Evolutionary conservation across 805 yeast genomes (phyloP).

Genomic region (Yarrowia hollandica): DNA sequence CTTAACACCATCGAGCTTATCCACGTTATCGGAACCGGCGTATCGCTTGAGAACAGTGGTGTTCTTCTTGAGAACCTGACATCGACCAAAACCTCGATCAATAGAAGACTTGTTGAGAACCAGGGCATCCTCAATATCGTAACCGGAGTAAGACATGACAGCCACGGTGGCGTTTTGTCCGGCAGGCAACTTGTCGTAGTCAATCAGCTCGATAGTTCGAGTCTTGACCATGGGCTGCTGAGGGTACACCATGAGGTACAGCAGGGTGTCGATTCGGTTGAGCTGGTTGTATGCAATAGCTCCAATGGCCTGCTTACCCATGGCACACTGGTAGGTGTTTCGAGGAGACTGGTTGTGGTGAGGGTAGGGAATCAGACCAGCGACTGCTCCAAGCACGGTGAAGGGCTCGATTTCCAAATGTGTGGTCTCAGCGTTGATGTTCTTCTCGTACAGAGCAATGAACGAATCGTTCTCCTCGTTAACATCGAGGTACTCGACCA

Average conservation of each 20-base stretch:
- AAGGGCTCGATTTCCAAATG: conserved; percentile 96
- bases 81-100: conserved; percentile 96
- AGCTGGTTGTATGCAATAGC: conserved; percentile 98
- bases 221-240: conserved; percentile 99
- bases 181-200: conserved; percentile 95
- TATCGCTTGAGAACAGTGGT: conserved; percentile 87
- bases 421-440: conserved; percentile 60
- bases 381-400: conserved; percentile 89
- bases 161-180: conserved; percentile 99
- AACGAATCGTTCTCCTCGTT: conserved; percentile 95
- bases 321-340: conserved; percentile 90
- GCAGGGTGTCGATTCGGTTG: conserved; percentile 88
- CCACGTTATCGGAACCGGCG: conserved; percentile 83
- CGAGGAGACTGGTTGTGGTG: conserved; percentile 92
- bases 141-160: conserved; percentile 98
- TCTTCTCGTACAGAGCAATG: conserved; percentile 83
- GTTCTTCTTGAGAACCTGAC: conserved; percentile 91
- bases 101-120: conserved; percentile 90
- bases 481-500: conserved; percentile 94
- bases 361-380: conserved; percentile 88
- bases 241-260: conserved; percentile 96
- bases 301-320: conserved; percentile 99
- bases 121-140: conserved; percentile 98
- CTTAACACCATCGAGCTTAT: conserved; percentile 87
- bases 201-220: conserved; percentile 90